Evolutionary conservation across 768 basidiomycete genomes (phyloP).

Genomic region (Tremella yokohamensis): DNA sequence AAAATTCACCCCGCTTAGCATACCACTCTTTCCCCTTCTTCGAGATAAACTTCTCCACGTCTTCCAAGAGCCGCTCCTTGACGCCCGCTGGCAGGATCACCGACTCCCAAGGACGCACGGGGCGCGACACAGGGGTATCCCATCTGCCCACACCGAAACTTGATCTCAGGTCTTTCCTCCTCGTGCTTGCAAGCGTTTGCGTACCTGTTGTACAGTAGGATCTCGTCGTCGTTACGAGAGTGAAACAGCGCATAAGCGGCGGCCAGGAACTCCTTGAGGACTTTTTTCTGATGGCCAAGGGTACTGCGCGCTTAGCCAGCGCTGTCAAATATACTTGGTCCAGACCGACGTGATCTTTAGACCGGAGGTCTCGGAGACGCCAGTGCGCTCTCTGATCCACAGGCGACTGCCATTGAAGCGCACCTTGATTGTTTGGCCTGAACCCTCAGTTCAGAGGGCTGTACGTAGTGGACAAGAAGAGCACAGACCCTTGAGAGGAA

Average conservation of each 20-base stretch:
- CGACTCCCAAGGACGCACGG: constrained; percentile 35
- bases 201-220: constrained; percentile 27
- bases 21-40: constrained; percentile 38
- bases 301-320: too few relatives aligned
- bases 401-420: too few relatives aligned
- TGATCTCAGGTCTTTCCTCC: too few relatives aligned
- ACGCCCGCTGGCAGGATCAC: constrained; percentile 37
- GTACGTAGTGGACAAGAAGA: too few relatives aligned
- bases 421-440: too few relatives aligned
- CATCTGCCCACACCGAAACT: constrained; percentile 9
- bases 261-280: constrained; percentile 20
- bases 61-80: constrained; percentile 39
- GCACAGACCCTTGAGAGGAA: too few relatives aligned
- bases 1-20: constrained; percentile 36
- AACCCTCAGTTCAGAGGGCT: too few relatives aligned
- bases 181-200: not conserved
- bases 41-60: constrained; percentile 38
- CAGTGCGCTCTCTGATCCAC: too few relatives aligned
- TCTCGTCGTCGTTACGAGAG: constrained; percentile 20
- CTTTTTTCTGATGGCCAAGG: too few relatives aligned
- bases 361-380: too few relatives aligned
- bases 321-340: too few relatives aligned
- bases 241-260: constrained; percentile 18
- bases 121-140: constrained; percentile 27
- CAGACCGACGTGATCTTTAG: too few relatives aligned